phyloP scores from a whole-genome alignment of 2,329 filamentous ascomycete genomes.

The Talaromyces verruculosus region DNA sequence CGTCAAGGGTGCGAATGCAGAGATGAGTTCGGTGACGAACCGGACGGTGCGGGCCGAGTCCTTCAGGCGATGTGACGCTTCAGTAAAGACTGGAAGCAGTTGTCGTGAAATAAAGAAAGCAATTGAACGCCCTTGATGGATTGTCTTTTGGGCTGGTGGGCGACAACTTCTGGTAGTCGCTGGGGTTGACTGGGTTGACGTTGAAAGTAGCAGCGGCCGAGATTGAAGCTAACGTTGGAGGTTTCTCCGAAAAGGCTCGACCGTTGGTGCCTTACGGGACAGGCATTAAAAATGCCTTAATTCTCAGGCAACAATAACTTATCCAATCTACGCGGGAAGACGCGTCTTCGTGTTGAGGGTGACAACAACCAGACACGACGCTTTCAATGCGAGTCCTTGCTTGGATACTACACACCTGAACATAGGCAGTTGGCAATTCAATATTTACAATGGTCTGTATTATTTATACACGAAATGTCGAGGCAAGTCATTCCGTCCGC shows the following conservation, averaged over 20 bases:
- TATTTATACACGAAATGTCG: not conserved
- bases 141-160: slow-evolving; percentile 5
- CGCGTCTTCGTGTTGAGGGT: slow-evolving; percentile 21
- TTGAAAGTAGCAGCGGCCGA: slow-evolving; percentile 18
- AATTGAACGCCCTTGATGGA: slow-evolving; percentile 11
- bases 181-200: slow-evolving; percentile 18
- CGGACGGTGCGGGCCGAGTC: slow-evolving; percentile 17
- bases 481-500: not conserved
- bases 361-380: not conserved
- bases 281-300: not conserved
- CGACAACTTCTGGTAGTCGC: slow-evolving; percentile 9
- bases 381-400: slow-evolving; percentile 1
- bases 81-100: not conserved
- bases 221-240: slow-evolving; percentile 19
- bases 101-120: not conserved
- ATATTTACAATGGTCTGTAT: slow-evolving; percentile 5
- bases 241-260: slow-evolving; percentile 16
- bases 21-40: not conserved
- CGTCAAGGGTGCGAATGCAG: not conserved
- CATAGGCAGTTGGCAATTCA: not conserved
- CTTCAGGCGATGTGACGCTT: not conserved
- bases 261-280: not conserved
- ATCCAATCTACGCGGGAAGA: slow-evolving; percentile 16
- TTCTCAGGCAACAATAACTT: slow-evolving; percentile 19
- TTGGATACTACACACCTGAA: not conserved